Base-by-base conservation (phyloP, 2,329 filamentous ascomycete genomes). In the Fusarium napiforme region DNA sequence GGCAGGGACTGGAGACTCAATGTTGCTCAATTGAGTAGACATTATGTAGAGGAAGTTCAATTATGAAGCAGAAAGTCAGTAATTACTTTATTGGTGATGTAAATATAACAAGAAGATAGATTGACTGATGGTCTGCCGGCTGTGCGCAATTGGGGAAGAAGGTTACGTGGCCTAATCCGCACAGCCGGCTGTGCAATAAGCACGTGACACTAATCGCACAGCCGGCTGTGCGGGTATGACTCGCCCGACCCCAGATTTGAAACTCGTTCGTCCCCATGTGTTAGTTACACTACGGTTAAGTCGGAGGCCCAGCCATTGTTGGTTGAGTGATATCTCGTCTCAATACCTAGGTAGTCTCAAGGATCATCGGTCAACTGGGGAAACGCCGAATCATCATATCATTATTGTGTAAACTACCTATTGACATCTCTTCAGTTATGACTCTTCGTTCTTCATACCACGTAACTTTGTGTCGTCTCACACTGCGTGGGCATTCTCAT, bases 161-260 rank as follows among this genome's bases (percentile, higher is more conserved):
- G n/a, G n/a, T n/a, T n/a, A n/a, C n/a, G n/a, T n/a, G n/a, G n/a
- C n/a, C n/a, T n/a, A n/a, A n/a, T n/a, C n/a, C n/a, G n/a, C n/a
- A n/a, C n/a, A n/a, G n/a, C n/a, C n/a, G n/a, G n/a, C n/a, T n/a
- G n/a, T n/a, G n/a, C n/a, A n/a, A n/a, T n/a, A n/a, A n/a, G n/a
- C n/a, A n/a, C n/a, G n/a, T n/a, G n/a, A n/a, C n/a, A n/a, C n/a
- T n/a, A n/a, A n/a, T n/a, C n/a, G n/a, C n/a, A n/a, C n/a, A n/a
- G n/a, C n/a, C n/a, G n/a, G n/a, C n/a, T n/a, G n/a, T n/a, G n/a
- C n/a, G n/a, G n/a, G n/a, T n/a, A n/a, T n/a, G n/a, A n/a, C n/a
- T n/a, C n/a, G n/a, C n/a, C n/a, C n/a, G n/a, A n/a, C 76, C 75
- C 76, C 77, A 78, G 70, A 62, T 77, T 75, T 69, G 64, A 59